Percentiles rank a stretch among this genome's conserved stretches.
phyloP scores from a whole-genome alignment of 2,329 filamentous ascomycete species.

The Penicillium sp. region DNA sequence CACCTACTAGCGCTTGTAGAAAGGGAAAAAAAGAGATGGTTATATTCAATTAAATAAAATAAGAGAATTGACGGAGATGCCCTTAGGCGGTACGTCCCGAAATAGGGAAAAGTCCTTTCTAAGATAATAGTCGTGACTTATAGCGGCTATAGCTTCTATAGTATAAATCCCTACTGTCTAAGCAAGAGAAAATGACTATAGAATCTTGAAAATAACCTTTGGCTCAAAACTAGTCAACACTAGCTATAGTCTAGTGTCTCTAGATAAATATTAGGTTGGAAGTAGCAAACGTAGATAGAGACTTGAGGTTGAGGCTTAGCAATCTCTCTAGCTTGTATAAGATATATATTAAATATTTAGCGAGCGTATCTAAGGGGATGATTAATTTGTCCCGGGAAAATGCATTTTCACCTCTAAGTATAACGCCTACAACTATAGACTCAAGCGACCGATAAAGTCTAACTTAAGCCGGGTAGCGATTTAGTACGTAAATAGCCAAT shows the following conservation, averaged over 20 bases:
- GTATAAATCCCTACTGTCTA: too few relatives aligned
- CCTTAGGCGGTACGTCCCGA: too few relatives aligned
- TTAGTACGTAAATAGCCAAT: conserved; percentile 7
- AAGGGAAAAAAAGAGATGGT: not conserved
- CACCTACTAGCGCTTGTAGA: conserved; percentile 2
- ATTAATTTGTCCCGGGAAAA: conserved; percentile 1
- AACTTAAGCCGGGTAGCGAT: conserved; percentile 4
- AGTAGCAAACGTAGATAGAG: conserved; percentile 6
- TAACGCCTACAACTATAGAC: conserved; percentile 6
- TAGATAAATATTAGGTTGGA: conserved; percentile 3
- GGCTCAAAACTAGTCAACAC: not conserved
- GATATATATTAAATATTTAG: conserved; percentile 1
- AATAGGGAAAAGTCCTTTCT: too few relatives aligned
- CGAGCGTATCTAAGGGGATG: conserved; percentile 2
- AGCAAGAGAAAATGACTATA: too few relatives aligned
- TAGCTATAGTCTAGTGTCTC: conserved; percentile 1
- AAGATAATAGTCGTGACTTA: too few relatives aligned
- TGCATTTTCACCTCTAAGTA: conserved; percentile 5
- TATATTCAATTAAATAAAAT: not conserved
- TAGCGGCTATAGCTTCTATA: too few relatives aligned
- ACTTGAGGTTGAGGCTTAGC: conserved; percentile 4
- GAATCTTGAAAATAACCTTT: too few relatives aligned
- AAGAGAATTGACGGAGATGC: too few relatives aligned
- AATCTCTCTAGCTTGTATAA: conserved; percentile 6
- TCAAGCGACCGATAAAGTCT: conserved; percentile 5